Percentiles rank a stretch among this genome's conserved stretches.
These are phyloP conservation scores for Psidium guajava DNA, from an alignment of 345 rosid genomes.

Conservation along the genomic window DNA sequence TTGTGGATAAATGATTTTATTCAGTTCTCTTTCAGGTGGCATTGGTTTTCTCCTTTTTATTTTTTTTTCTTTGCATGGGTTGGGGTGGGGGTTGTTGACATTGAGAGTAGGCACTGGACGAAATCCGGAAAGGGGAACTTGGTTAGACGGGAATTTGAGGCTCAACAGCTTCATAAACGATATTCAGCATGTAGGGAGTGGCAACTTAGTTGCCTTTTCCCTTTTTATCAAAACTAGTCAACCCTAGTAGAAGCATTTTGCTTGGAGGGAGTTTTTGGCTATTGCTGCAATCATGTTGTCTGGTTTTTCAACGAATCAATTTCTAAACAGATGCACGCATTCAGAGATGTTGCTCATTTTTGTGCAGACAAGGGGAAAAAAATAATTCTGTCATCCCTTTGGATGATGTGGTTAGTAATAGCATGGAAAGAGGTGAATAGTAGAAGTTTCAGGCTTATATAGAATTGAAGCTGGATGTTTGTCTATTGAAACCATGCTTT, in stretches of 20 bases:
- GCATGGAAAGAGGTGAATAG: background rate
- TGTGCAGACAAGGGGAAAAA: background rate
- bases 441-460: background rate
- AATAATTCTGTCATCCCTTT: background rate
- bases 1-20: background rate
- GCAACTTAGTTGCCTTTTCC: background rate
- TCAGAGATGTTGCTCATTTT: background rate
- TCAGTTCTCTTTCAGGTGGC: background rate
- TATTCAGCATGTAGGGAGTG: background rate
- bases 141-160: background rate
- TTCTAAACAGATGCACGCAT: background rate
- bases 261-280: background rate
- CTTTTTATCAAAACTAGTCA: background rate
- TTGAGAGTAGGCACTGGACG: background rate
- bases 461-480: background rate
- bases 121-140: background rate
- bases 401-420: background rate
- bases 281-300: background rate
- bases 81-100: background rate
- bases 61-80: rapidly evolving
- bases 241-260: background rate
- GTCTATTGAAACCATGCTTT: background rate
- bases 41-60: background rate
- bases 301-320: background rate
- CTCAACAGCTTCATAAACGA: background rate